Base-by-base conservation (phyloP, 1,284 basidiomycete genomes). In the Lentinula novae-zelandiae region DNA sequence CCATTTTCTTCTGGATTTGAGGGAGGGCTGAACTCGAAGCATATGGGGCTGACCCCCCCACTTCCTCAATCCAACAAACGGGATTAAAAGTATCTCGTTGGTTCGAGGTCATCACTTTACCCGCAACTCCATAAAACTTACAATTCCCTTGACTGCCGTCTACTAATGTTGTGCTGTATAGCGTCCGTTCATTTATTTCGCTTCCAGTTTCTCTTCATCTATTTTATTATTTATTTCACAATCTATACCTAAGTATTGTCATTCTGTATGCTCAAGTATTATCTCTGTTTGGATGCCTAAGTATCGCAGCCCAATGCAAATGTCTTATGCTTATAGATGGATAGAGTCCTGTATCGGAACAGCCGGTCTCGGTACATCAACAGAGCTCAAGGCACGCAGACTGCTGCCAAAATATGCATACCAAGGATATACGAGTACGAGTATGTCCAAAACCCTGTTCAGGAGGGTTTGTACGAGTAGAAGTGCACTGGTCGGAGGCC, bases 1-100 rank as follows among this genome's bases (percentile, higher is more conserved):
- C 79, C 79, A 1, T 80, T 82, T 63, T 67, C 71, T 17, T 62
- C 70, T 6, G 73, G 70, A 3, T 73, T 78, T 57, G 73, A 72
- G 8, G 60, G 44, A 46, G 17, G 44, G 17, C 1, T 62, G 49
- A 53, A 34, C 44, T 36, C 64, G 31, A 67, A 67, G 57, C 51
- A 65, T 20, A 67, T 69, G 2, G 72, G 71, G 4, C 72, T 72
- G 3, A 75, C 75, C 8, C 77, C 78, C 4, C 76, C 77, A 20
- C 69, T 78, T 42, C 71, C 72, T 10, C 76, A 77, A 15, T 44
- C 54, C 4, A 56, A 46, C 22, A 12, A 46, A 15, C 42, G 54
- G 15, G 27, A 56, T 34, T 34, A 46, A 44, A 13, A 2, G 9
- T 42, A 5, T n/a, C 22, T 42, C 27, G 3, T 8, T 12, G 36